Base-by-base conservation (phyloP, 306 rosid species). In the Cucumis melo region DNA sequence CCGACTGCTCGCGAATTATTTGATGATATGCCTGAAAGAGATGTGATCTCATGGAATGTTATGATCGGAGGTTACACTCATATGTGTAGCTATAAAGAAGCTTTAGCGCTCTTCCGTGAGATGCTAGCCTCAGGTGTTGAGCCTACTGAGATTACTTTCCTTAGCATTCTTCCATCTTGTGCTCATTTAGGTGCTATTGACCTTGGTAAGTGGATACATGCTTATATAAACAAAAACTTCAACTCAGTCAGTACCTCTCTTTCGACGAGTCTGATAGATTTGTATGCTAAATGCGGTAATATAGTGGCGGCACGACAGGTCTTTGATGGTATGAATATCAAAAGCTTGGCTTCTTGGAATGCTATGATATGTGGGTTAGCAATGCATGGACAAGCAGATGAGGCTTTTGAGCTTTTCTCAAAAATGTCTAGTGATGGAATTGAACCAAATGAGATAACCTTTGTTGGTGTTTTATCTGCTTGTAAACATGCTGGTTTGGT, bases 161-260 rank as follows among this genome's bases (percentile, higher is more conserved):
- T 93, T 73, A 82, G 60, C 6, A 78, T 90, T 87, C 96, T 93
- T 86, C 93, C 88, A 5, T 86, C 91, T 77, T 88, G 97, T 73
- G 90, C 97, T 82, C 81, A 77, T 85, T 86, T 91, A 62, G 98
- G 97, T 72, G 93, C 92, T 74, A 89, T 90, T 78, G 97, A 91
- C 75, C 83, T 91, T 77, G 98, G 96, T 57, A 93, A 90, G 80
- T 91, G 96, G 98, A 87, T 90, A 84, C 97, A 94, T 84, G 88
- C 85, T 6, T 91, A 87, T 72, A 81, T 91, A 9, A 89, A 88
- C 84, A 86, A 81, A 70, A 86, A 88, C 63, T 80, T 87, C 50
- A 66, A 50, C 64, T 81, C 72, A 2, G 80, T 61, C 71, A 91
- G 86, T 80, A 24, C 77, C 73, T 85, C 90, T 54, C 92, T 93